Base-by-base conservation (phyloP, 2,329 filamentous ascomycete species). In the Aspergillus alliaceus region DNA sequence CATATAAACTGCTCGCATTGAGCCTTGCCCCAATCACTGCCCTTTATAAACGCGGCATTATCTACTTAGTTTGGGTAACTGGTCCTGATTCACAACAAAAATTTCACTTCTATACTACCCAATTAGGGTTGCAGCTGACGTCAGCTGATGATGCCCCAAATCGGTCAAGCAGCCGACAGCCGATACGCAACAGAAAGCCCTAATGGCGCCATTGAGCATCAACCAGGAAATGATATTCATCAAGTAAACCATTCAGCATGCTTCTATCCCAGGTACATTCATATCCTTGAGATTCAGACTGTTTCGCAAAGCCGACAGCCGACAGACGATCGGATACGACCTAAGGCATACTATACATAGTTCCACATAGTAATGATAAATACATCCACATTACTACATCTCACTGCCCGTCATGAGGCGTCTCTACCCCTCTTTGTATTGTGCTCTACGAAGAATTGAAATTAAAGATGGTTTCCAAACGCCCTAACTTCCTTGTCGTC, bases 401-500 rank as follows among this genome's bases (percentile, higher is more conserved):
- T 40, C 37, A 12, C 39, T 15, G 12, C 2, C 12, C 12, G 12
- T 8, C 11, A 42, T 42, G 39, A n/a, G 12, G 22, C 6, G 11
- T 25, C 22, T 25, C 3, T 15, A 14, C 22, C n/a, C n/a, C n/a
- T 25, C 22, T 25, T 5, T 22, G 14, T 5, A 15, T 6, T 15
- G 9, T 15, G 24, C 6, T 42, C 39, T 25, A 24, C 25, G 20
- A 8, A 25, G 2, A 2, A 24, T n/a, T 12, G 8, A 27, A 24
- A 12, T 8, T 31, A 12, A 59, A 6, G 47, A 72, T 72, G 68
- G 53, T 65, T 51, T 18, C 68, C 9, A 80, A 79, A 69, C 79
- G 80, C 39, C 84, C 84, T 20, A 86, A 86, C 67, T 86, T 86
- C 70, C 80, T 86, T 53, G 76, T 86, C 62, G 78, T 85, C 57